These are phyloP conservation scores for Oryza meridionalis DNA, from an alignment of 176 grass and related monocot species.

Conservation along the genomic window DNA sequence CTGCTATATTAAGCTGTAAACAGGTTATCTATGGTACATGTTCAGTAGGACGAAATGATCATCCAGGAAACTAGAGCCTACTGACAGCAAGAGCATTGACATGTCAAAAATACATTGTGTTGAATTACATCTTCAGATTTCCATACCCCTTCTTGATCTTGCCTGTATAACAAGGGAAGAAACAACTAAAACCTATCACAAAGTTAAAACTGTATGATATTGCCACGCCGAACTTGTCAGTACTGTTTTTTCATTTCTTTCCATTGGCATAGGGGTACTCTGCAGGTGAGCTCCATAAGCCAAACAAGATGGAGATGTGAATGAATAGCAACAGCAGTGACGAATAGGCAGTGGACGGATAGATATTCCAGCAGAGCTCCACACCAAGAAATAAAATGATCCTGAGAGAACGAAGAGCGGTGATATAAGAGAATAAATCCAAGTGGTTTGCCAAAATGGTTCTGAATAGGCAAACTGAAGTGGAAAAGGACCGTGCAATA, in stretches of 20 bases:
- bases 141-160: not conserved
- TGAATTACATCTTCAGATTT: not conserved
- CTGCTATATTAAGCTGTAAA: not conserved
- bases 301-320: conserved; percentile 71
- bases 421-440: conserved; percentile 23
- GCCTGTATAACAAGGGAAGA: not conserved
- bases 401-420: conserved; percentile 40
- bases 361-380: conserved; percentile 95
- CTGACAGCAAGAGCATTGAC: not conserved
- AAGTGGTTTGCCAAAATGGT: not conserved
- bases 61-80: not conserved
- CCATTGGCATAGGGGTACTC: conserved; percentile 57
- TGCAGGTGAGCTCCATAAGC: conserved; percentile 66
- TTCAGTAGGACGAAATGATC: conserved; percentile 17
- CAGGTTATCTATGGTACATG: conserved; percentile 18
- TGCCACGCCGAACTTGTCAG: conserved; percentile 16
- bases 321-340: conserved; percentile 68
- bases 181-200: not conserved
- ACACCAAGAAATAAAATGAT: conserved; percentile 71
- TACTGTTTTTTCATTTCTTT: conserved; percentile 35
- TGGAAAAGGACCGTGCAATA: not conserved
- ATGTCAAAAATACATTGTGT: not conserved
- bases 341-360: conserved; percentile 84
- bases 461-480: not conserved
- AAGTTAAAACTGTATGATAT: not conserved